These are phyloP conservation scores for Fusarium sp. DNA, from an alignment of 2,329 filamentous ascomycete genomes.

Conservation along the genomic window DNA sequence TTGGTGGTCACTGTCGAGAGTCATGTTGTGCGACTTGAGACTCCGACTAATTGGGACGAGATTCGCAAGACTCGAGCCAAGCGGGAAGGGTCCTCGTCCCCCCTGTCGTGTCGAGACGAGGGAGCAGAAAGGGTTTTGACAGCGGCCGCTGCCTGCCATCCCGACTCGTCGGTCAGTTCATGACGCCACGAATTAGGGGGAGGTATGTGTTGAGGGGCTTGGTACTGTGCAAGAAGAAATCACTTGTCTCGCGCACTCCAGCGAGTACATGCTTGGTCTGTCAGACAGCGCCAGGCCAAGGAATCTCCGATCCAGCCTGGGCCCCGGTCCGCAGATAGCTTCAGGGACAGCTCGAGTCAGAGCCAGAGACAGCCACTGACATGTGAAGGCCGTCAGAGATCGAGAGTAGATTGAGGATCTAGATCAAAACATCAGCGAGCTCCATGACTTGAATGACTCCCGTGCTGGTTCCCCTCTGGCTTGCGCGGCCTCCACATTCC, in stretches of 20 bases:
- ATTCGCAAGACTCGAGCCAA: not conserved
- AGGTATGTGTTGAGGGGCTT: constrained; percentile 22
- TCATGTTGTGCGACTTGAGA: not conserved
- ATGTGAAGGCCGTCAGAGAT: constrained; percentile 34
- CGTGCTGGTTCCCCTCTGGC: constrained; percentile 2
- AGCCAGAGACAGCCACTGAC: constrained; percentile 23
- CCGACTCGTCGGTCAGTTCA: constrained; percentile 1
- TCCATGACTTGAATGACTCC: not conserved
- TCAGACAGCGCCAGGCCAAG: not conserved
- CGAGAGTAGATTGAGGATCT: constrained; percentile 28
- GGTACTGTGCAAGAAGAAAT: not conserved
- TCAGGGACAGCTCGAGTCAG: constrained; percentile 21
- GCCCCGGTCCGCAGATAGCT: constrained; percentile 25
- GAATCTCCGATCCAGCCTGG: constrained; percentile 5
- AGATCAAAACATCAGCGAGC: constrained; percentile 24
- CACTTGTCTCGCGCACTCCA: constrained; percentile 1
- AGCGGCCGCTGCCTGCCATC: constrained; percentile 9
- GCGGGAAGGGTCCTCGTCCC: not conserved
- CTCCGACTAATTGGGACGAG: not conserved
- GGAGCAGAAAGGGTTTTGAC: constrained; percentile 3
- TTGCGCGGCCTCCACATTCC: constrained; percentile 30
- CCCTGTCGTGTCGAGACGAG: not conserved
- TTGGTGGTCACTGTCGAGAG: not conserved
- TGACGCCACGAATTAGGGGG: constrained; percentile 1
- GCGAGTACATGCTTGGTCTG: constrained; percentile 13